Evolutionary conservation across 1,284 basidiomycete species (phyloP).

Genomic region (Cryptococcus floricola): DNA sequence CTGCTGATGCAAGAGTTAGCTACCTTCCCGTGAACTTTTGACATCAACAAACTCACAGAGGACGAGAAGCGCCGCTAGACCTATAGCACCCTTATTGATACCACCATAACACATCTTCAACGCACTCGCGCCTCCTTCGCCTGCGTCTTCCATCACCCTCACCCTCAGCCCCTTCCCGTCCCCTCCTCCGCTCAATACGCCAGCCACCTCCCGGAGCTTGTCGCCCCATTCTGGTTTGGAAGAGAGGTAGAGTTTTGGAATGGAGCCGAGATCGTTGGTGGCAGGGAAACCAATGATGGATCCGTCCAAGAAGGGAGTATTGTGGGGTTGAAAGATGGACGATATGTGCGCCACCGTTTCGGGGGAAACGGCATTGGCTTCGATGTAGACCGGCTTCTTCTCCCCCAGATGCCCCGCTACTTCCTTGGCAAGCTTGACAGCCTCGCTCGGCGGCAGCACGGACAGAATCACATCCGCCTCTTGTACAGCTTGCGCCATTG

Average conservation of each 20-base stretch:
- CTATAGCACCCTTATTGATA: constrained; percentile 15
- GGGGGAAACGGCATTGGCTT: constrained; percentile 21
- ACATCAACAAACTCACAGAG: constrained; percentile 10
- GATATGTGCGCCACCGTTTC: constrained; percentile 6
- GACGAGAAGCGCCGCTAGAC: constrained; percentile 10
- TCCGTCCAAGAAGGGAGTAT: constrained; percentile 15
- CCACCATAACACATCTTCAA: constrained; percentile 25
- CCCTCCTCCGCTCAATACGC: constrained; percentile 4
- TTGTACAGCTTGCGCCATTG: constrained; percentile 5
- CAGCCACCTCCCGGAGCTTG: neutral
- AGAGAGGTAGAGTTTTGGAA: constrained; percentile 18
- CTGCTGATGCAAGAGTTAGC: constrained; percentile 5
- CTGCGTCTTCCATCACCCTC: constrained; percentile 8
- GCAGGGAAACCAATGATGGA: constrained; percentile 18
- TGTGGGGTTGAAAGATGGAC: neutral
- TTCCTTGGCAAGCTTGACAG: constrained; percentile 9
- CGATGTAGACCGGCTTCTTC: constrained; percentile 13
- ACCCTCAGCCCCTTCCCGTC: constrained; percentile 8
- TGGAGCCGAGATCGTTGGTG: neutral
- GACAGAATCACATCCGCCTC: constrained; percentile 18
- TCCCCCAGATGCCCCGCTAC: neutral
- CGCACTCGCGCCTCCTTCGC: constrained; percentile 19
- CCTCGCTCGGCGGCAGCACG: constrained; percentile 19
- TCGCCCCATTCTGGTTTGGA: neutral
- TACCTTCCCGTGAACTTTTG: neutral